Percentiles rank a stretch among this genome's conserved stretches.
Conservation (phyloP, 768 basidiomycete genomes). For the Tubosaeta brunneosetosa region DNA sequence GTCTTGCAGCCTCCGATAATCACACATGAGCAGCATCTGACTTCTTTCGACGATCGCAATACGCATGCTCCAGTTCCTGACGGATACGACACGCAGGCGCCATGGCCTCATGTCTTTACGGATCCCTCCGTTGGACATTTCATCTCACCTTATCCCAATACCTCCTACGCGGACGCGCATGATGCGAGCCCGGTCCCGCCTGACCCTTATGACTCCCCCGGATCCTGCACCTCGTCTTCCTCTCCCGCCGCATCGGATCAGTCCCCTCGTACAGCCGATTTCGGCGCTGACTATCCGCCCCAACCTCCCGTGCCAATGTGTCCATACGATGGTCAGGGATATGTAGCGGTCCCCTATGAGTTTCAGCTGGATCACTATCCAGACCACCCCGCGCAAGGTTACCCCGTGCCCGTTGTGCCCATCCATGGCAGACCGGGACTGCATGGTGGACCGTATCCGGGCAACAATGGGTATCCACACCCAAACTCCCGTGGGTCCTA, state of each 20-base stretch:
- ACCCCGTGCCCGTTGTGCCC: conserved; percentile 6
- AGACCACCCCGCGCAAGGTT: conserved; percentile 13
- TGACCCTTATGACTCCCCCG: conserved; percentile 21
- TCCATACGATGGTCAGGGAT: conserved; percentile 4
- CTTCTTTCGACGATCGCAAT: conserved; percentile 9
- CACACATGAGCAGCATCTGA: conserved; percentile 6
- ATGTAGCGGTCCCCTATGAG: conserved; percentile 7
- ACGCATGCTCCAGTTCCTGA: conserved; percentile 3
- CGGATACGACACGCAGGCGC: conserved; percentile 11
- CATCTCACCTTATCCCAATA: conserved; percentile 7
- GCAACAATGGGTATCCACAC: conserved; percentile 11
- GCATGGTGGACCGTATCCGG: conserved; percentile 14
- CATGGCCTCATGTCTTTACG: conserved; percentile 14
- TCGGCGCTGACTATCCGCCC: conserved; percentile 3
- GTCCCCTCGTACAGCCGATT: conserved; percentile 14
- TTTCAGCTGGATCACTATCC: conserved; percentile 6
- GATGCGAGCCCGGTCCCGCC: conserved; percentile 8
- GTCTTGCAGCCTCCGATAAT: conserved; percentile 8
- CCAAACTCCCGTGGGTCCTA: conserved; percentile 7
- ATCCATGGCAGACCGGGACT: conserved; percentile 5
- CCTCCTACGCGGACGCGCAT: conserved; percentile 11
- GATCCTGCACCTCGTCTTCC: conserved; percentile 19
- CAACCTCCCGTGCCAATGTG: conserved; percentile 3
- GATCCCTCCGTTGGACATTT: conserved; percentile 4
- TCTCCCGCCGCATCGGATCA: conserved; percentile 24